Evolutionary conservation across 177 flowering plant species (phyloP).

Genomic region (Vitis hybrid): DNA sequence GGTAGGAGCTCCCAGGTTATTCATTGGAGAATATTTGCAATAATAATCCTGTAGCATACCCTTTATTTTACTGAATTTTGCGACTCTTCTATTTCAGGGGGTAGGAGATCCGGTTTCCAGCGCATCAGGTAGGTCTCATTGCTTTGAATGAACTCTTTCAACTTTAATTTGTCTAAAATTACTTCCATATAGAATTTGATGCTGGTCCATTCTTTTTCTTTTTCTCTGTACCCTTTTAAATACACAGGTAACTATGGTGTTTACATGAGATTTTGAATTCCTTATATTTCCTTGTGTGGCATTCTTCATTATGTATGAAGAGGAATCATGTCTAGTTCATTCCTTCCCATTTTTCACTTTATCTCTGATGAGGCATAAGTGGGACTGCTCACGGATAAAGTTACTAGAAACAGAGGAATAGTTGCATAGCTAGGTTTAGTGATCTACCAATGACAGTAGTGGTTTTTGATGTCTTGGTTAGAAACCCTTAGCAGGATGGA

Average conservation of each 20-base stretch:
- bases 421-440: too few relatives aligned
- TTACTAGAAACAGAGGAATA: too few relatives aligned
- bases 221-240: not conserved
- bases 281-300: too few relatives aligned
- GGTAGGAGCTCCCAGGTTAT: conserved; percentile 35
- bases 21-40: not conserved
- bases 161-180: not conserved
- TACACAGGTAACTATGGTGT: not conserved
- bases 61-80: conserved; percentile 11
- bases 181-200: not conserved
- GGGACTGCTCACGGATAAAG: too few relatives aligned
- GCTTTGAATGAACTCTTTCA: not conserved
- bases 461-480: too few relatives aligned
- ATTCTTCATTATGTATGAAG: too few relatives aligned
- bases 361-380: too few relatives aligned
- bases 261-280: not conserved
- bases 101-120: conserved; percentile 48
- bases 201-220: not conserved
- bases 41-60: not conserved
- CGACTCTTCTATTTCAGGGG: conserved; percentile 50
- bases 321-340: too few relatives aligned
- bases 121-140: conserved; percentile 39
- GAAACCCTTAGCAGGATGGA: too few relatives aligned
- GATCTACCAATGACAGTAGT: too few relatives aligned
- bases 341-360: too few relatives aligned